A percentile compares a stretch with the other conserved stretches of the same genome.
Evolutionary conservation across 2,329 filamentous ascomycete species (phyloP).

Genomic region (Capronia coronata): DNA sequence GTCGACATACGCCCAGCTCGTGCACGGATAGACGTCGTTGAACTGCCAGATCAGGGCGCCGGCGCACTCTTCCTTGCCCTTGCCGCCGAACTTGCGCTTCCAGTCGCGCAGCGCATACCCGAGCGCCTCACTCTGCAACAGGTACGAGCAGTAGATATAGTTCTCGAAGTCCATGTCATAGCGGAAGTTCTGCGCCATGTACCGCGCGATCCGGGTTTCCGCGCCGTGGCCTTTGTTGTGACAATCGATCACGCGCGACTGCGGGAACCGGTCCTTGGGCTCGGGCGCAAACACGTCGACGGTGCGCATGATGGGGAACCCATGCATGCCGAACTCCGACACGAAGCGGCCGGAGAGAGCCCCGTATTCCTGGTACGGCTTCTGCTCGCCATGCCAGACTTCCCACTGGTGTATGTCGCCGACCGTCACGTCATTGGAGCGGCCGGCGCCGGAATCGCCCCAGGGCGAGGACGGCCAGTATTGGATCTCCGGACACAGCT

Average conservation of each 20-base stretch:
- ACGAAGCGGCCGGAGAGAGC: slow-evolving; percentile 79
- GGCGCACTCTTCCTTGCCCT: slow-evolving; percentile 37
- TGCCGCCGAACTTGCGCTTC: slow-evolving; percentile 42
- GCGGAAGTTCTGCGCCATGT: slow-evolving; percentile 78
- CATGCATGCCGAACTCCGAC: slow-evolving; percentile 91
- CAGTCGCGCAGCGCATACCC: slow-evolving; percentile 54
- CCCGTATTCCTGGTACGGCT: slow-evolving; percentile 86
- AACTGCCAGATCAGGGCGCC: slow-evolving; percentile 45
- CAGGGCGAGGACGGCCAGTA: slow-evolving; percentile 80
- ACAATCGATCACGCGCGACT: slow-evolving; percentile 82
- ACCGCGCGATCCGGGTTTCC: slow-evolving; percentile 75
- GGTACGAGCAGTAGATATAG: slow-evolving; percentile 61
- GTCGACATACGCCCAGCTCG: slow-evolving; percentile 57
- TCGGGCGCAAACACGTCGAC: slow-evolving; percentile 63
- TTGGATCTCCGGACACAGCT: slow-evolving; percentile 58
- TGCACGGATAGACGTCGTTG: slow-evolving; percentile 53
- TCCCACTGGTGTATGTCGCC: slow-evolving; percentile 93
- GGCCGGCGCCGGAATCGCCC: slow-evolving; percentile 72
- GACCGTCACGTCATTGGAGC: slow-evolving; percentile 65
- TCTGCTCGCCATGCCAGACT: slow-evolving; percentile 47
- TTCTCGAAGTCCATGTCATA: slow-evolving; percentile 49
- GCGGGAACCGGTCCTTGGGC: slow-evolving; percentile 68
- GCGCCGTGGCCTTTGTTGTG: slow-evolving; percentile 93
- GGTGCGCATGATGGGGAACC: slow-evolving; percentile 75
- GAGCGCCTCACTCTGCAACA: slow-evolving; percentile 55